Percentiles rank a stretch among this genome's conserved stretches.
Conservation (phyloP, 345 rosid species). For the Gossypium arboreum region DNA sequence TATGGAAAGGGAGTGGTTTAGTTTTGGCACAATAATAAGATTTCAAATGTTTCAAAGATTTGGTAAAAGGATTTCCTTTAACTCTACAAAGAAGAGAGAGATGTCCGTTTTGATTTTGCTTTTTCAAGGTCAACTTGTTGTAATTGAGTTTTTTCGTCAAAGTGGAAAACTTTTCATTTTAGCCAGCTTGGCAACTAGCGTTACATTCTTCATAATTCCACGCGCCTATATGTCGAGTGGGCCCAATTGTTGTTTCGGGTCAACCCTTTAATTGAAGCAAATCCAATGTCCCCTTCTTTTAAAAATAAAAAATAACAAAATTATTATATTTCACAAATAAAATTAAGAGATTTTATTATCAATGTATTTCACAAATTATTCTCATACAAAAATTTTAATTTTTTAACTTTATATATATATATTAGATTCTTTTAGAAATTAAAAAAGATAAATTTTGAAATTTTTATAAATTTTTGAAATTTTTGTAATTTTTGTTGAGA, state of each 20-base stretch:
- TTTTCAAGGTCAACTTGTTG: not conserved
- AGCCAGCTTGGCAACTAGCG: not conserved
- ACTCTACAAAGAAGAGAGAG: not conserved
- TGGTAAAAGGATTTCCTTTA: not conserved
- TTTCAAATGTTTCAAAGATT: not conserved
- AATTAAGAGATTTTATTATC: too few species aligned
- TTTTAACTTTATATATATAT: too few species aligned
- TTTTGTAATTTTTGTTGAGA: too few species aligned
- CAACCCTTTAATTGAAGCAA: not conserved
- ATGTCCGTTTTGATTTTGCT: not conserved
- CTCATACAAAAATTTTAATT: too few species aligned
- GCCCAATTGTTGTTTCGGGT: not conserved
- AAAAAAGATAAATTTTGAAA: too few species aligned
- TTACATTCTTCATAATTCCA: not conserved
- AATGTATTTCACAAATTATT: too few species aligned
- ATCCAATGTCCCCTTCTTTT: not conserved
- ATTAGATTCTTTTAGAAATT: too few species aligned
- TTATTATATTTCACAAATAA: not conserved
- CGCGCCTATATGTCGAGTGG: slow-evolving; percentile 5
- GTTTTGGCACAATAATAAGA: not conserved
- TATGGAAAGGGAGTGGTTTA: not conserved
- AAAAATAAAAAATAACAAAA: too few species aligned
- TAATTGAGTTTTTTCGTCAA: slow-evolving; percentile 6
- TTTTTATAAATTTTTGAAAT: too few species aligned
- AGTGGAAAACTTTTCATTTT: not conserved